A percentile compares a stretch with the other conserved stretches of the same genome.
phyloP scores from a whole-genome alignment of 768 basidiomycete species.

The Lepiota venenata region DNA sequence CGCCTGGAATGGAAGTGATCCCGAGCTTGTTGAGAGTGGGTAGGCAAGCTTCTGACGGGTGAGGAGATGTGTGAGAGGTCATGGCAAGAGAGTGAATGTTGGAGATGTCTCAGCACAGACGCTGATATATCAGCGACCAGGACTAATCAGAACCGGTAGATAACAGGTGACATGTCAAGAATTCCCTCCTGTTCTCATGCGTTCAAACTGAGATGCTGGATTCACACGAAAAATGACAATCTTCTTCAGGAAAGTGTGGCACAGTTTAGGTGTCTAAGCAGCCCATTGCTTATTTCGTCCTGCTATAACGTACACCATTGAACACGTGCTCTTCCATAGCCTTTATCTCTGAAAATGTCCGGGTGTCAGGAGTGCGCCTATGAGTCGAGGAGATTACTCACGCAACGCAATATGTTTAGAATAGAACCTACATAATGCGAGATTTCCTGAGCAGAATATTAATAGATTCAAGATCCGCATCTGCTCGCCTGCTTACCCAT shows the following conservation, averaged over 20 bases:
- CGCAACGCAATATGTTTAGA: conserved; percentile 62
- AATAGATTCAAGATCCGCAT: background rate
- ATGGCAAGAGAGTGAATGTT: background rate
- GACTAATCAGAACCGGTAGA: background rate
- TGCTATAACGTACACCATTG: conserved; percentile 17
- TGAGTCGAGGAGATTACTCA: conserved; percentile 30
- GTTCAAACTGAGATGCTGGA: conserved; percentile 10
- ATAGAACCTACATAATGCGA: conserved; percentile 47
- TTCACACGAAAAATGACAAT: background rate
- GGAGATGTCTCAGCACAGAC: background rate
- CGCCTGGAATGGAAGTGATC: conserved; percentile 21
- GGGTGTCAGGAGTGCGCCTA: background rate
- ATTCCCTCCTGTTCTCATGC: background rate
- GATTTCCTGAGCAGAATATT: conserved; percentile 35
- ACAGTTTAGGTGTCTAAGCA: background rate
- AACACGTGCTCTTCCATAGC: conserved; percentile 47
- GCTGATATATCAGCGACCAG: background rate
- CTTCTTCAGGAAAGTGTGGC: background rate
- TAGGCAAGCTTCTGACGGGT: conserved; percentile 22
- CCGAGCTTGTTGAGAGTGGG: conserved; percentile 29
- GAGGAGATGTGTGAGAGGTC: background rate
- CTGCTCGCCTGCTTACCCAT: conserved; percentile 37
- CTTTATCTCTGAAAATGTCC: conserved; percentile 48
- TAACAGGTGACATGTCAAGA: background rate
- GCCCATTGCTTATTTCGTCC: background rate